phyloP scores from a whole-genome alignment of 2,329 filamentous ascomycete species.

The Aureobasidium sp. region DNA sequence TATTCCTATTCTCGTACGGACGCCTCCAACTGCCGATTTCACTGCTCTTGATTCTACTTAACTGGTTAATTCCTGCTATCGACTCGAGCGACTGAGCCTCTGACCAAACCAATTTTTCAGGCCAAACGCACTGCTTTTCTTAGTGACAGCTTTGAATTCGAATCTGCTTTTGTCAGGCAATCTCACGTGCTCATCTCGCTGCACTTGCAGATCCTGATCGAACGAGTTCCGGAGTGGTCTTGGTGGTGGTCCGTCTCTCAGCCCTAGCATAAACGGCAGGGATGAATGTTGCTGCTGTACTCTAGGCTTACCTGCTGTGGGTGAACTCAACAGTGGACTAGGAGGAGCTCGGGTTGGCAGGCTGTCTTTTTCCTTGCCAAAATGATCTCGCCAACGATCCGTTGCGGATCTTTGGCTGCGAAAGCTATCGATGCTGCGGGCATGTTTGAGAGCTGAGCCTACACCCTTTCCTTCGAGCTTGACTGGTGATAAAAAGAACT shows the following conservation, averaged over 20 bases:
- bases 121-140: conserved; percentile 23
- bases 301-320: neutral
- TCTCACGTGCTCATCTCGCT: neutral
- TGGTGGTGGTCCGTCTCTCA: neutral
- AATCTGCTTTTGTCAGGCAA: conserved; percentile 25
- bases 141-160: conserved; percentile 27
- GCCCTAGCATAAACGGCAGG: neutral
- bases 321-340: neutral
- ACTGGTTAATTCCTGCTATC: neutral
- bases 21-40: neutral
- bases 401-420: conserved; percentile 5
- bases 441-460: conserved; percentile 8
- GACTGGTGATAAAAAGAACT: conserved; percentile 16
- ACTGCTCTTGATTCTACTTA: neutral
- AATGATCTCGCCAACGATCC: conserved; percentile 2
- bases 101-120: conserved; percentile 21
- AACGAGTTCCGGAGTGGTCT: neutral
- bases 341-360: neutral
- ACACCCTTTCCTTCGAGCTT: neutral
- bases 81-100: neutral
- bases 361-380: neutral
- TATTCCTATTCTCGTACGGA: neutral
- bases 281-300: conserved; percentile 1
- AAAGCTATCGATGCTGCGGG: conserved; percentile 14
- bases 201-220: neutral